Evolutionary conservation across 129 eudicot genomes (phyloP), one percentile per base, ranked within the genome.

Genomic region (Flaveria robusta): DNA sequence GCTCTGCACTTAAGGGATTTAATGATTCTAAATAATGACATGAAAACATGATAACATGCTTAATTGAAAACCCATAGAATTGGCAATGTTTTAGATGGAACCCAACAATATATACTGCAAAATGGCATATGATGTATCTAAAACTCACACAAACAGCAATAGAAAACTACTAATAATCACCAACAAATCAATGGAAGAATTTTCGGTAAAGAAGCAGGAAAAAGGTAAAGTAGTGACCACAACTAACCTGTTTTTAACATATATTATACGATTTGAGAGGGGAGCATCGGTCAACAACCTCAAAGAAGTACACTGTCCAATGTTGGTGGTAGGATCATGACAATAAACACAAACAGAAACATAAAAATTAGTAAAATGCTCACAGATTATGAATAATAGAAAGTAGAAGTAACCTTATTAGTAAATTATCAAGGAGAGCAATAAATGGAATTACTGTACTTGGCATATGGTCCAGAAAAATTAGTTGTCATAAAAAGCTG

Each of bases 1-100:
- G 71, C 72, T 79, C 4, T 63, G 58, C 58, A 63, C 42, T 71
- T 72, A 64, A 63, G 54, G 27, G 72, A 18, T 46, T 39, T 60
- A 49, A 60, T 45, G 72, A 70, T 78, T 71, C 66, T 60, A 37
- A 66, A 60, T 62, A 34, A 71, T 71, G 77, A 71, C 39, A 34
- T 34, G 39, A 34, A 34, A n/a, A n/a, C 77, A 70, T 62, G 49
- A 43, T 42, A 56, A 62, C 19, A 49, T 66, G 74, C 74, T 50
- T 19, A 16, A 54, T 39, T 41, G 27, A 11, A 60, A 70, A 43
- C 82, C 81, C 29, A 39, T 8, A 15, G 46, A 45, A 68, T 16
- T 65, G 60, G 79, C 64, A 3, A 18, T 62, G 47, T 14, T 45
- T 74, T 60, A 59, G 64, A 50, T 45, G 59, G 47, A 60, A 43